A percentile compares a stretch with the other conserved stretches of the same genome.
These are phyloP conservation scores for Coniochaeta prunicola DNA, from an alignment of 2,329 filamentous ascomycete species.

Conservation along the genomic window DNA sequence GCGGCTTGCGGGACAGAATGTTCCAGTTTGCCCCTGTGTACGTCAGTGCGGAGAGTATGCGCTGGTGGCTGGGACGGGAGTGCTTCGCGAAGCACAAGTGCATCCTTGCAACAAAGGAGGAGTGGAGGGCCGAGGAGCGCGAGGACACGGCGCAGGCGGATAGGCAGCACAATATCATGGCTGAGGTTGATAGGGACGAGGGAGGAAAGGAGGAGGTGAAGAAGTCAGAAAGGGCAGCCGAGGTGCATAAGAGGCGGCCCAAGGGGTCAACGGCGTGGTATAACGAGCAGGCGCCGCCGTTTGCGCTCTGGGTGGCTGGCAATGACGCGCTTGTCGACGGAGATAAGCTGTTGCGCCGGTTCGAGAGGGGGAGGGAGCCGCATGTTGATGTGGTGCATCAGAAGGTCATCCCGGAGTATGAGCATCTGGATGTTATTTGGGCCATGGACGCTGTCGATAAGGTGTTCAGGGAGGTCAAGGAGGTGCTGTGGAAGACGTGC, in stretches of 20 bases:
- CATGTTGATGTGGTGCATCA: constrained; percentile 72
- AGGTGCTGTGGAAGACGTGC: constrained; percentile 78
- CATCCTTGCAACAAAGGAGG: constrained; percentile 72
- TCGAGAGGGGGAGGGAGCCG: constrained; percentile 72
- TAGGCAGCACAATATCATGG: constrained; percentile 13
- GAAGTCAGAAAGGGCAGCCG: constrained; percentile 15
- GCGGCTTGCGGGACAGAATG: constrained; percentile 68
- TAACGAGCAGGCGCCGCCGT: constrained; percentile 67
- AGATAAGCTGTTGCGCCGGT: constrained; percentile 61
- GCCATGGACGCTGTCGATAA: constrained; percentile 81
- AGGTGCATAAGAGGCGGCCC: constrained; percentile 26
- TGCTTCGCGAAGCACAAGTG: constrained; percentile 77
- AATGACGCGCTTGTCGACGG: constrained; percentile 83
- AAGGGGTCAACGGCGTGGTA: constrained; percentile 69
- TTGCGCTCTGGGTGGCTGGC: constrained; percentile 84
- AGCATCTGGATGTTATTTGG: constrained; percentile 94
- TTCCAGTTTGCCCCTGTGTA: constrained; percentile 92
- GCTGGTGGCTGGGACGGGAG: constrained; percentile 89
- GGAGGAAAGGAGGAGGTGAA: constrained; percentile 10
- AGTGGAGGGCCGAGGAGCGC: constrained; percentile 53
- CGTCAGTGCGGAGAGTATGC: constrained; percentile 82
- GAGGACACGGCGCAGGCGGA: constrained; percentile 42
- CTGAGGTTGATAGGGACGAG: constrained; percentile 26
- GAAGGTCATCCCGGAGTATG: constrained; percentile 79
- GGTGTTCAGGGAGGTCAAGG: constrained; percentile 72